Base-by-base conservation (phyloP, 2,329 filamentous ascomycete genomes). In the Seiridium cupressi region DNA sequence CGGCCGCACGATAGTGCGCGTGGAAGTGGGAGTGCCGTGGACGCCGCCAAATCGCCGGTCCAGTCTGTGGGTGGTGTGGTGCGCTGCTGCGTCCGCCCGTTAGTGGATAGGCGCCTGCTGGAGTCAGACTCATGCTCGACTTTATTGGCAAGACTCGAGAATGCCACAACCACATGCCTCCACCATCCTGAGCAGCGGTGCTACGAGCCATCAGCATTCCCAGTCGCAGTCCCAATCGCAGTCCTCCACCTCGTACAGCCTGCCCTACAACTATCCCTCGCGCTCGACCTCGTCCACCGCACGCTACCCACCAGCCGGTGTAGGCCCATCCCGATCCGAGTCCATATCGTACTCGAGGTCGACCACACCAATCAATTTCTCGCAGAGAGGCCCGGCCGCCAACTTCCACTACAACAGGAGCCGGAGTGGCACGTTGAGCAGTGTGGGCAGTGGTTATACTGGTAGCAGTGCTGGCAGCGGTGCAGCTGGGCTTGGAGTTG, bases 151-250 rank as follows among this genome's bases (percentile, higher is more conserved):
- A 54, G 53, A 36, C 35, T 53, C n/a, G 31, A 61, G 53, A 47
- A 61, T 61, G 60, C 57, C 60, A 61, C 60, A 56, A 59, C 60
- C 60, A 61, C 57, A 61, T 59, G 60, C 53, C 51, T 53, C 55
- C 53, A 61, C 51, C 55, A 58, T 55, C 55, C 46, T 48, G 42
- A 51, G 48, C 54, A 44, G 38, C 54, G 56, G 60, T 58, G 51
- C 55, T 40, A 44, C 51, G 51, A 49, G 36, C 49, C 58, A 60
- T 51, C 51, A 51, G 26, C 49, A 49, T 42, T 61, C 60, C 34
- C 51, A 61, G 18, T 59, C 60, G 32, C 55, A 55, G 46, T 61
- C 60, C 34, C 60, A 59, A 38, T 46, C 57, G 34, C 56, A 51
- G 34, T 51, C 47, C 18, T 36, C 44, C 40, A 40, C 44, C 34